phyloP scores from a whole-genome alignment of 495 filamentous ascomycete genomes.

The Lichina pygmaea region DNA sequence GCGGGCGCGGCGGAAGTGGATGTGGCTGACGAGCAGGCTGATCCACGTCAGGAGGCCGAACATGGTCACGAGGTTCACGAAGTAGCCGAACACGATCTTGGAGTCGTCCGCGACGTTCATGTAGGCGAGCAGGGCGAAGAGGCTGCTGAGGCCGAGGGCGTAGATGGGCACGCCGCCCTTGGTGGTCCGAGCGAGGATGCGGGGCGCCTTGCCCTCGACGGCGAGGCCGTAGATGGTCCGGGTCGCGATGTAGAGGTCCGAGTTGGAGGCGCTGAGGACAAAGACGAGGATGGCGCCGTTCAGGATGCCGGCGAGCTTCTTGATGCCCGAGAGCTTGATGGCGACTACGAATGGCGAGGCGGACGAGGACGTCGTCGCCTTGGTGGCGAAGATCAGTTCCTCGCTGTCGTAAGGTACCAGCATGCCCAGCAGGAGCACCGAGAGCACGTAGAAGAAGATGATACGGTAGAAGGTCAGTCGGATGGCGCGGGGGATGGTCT shows the following conservation, averaged over 20 bases:
- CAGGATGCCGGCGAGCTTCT: slow-evolving; percentile 24
- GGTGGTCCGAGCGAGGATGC: slow-evolving; percentile 42
- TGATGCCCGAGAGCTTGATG: slow-evolving; percentile 25
- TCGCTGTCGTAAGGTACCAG: slow-evolving; percentile 26
- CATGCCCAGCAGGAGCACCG: slow-evolving; percentile 24
- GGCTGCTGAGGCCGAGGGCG: slow-evolving; percentile 31
- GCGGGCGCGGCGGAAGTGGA: slow-evolving; percentile 51
- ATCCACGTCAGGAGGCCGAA: slow-evolving; percentile 67
- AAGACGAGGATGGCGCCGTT: slow-evolving; percentile 52
- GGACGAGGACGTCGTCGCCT: slow-evolving; percentile 15
- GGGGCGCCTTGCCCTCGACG: slow-evolving; percentile 46
- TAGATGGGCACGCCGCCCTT: slow-evolving; percentile 47
- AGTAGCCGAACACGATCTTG: slow-evolving; percentile 50
- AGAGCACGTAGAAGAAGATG: slow-evolving; percentile 17
- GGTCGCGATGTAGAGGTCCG: slow-evolving; percentile 57
- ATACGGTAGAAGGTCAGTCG: slow-evolving; percentile 15
- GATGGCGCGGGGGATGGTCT: slow-evolving; percentile 13
- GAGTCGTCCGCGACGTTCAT: slow-evolving; percentile 49
- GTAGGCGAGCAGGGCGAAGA: slow-evolving; percentile 44
- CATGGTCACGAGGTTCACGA: slow-evolving; percentile 61
- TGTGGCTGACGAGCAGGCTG: slow-evolving; percentile 58
- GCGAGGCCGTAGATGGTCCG: slow-evolving; percentile 61
- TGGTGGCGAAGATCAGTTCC: slow-evolving; percentile 26
- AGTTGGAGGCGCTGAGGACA: slow-evolving; percentile 58
- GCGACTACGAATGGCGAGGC: slow-evolving; percentile 39